Conservation (phyloP, 176 grass and related monocot genomes). For the Ampelocalamus luodianensis region DNA sequence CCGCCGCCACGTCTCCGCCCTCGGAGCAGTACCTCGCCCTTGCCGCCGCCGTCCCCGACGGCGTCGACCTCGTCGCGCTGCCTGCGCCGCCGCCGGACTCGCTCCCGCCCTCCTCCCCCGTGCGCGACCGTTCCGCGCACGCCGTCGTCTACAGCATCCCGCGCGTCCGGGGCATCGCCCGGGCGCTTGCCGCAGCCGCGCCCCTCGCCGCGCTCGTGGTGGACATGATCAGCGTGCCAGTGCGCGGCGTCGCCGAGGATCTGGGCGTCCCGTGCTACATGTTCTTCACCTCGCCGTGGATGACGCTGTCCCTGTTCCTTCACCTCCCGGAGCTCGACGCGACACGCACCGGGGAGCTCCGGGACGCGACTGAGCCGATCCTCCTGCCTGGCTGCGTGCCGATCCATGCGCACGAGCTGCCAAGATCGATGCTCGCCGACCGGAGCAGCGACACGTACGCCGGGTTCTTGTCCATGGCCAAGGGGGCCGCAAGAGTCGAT, state of each 20-base stretch:
- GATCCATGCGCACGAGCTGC: slow-evolving; percentile 55
- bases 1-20: slow-evolving; percentile 40
- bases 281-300: slow-evolving; percentile 65
- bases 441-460: slow-evolving; percentile 48
- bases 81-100: slow-evolving; percentile 7
- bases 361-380: slow-evolving; percentile 57
- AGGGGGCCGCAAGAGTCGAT: slow-evolving; percentile 15
- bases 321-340: slow-evolving; percentile 73
- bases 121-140: background rate
- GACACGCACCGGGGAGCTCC: slow-evolving; percentile 37
- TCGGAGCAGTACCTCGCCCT: slow-evolving; percentile 46
- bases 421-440: slow-evolving; percentile 29
- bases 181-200: background rate
- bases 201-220: slow-evolving; percentile 55
- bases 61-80: slow-evolving; percentile 53
- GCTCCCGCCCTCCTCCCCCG: background rate
- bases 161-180: background rate
- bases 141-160: background rate
- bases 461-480: slow-evolving; percentile 57
- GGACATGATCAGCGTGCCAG: slow-evolving; percentile 52
- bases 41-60: slow-evolving; percentile 34
- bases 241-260: slow-evolving; percentile 43
- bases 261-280: slow-evolving; percentile 49
- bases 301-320: slow-evolving; percentile 60
- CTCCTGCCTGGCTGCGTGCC: slow-evolving; percentile 73